Conservation (phyloP, 78 protist species). For the Pigoraptor vietnamica region DNA sequence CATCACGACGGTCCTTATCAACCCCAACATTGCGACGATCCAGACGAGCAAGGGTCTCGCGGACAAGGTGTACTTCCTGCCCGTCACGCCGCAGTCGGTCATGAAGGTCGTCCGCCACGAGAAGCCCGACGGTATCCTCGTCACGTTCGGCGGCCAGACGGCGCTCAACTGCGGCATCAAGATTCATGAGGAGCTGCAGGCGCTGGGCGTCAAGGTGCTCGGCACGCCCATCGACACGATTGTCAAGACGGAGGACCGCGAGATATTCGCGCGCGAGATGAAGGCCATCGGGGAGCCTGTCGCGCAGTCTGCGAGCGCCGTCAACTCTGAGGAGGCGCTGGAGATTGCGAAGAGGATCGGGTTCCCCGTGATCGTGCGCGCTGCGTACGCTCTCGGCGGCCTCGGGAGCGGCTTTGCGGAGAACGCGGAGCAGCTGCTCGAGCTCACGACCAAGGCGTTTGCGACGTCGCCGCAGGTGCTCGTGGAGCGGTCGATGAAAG, state of each 20-base stretch:
- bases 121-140: constrained; percentile 90
- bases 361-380: constrained; percentile 89
- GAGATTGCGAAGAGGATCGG: constrained; percentile 60
- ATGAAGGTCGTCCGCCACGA: constrained; percentile 78
- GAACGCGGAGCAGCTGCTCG: constrained; percentile 61
- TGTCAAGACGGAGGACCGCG: constrained; percentile 92
- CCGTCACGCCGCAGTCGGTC: constrained; percentile 86
- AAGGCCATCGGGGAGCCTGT: constrained; percentile 74
- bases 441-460: constrained; percentile 61
- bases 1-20: constrained; percentile 84
- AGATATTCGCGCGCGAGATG: constrained; percentile 76
- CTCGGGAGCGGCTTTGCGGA: constrained; percentile 91
- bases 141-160: constrained; percentile 96
- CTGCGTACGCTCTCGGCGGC: constrained; percentile 96
- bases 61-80: constrained; percentile 85
- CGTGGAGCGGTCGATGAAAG: constrained; percentile 86
- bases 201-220: constrained; percentile 52
- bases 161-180: constrained; percentile 92
- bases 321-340: constrained; percentile 51
- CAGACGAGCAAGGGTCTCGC: constrained; percentile 91
- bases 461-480: constrained; percentile 78
- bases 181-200: constrained; percentile 42
- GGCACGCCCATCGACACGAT: constrained; percentile 88
- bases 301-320: constrained; percentile 67
- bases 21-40: constrained; percentile 96